A percentile compares a stretch with the other conserved stretches of the same genome.
These are phyloP conservation scores for Peronospora destructor DNA, from an alignment of 352 stramenopile species.

Conservation along the genomic window DNA sequence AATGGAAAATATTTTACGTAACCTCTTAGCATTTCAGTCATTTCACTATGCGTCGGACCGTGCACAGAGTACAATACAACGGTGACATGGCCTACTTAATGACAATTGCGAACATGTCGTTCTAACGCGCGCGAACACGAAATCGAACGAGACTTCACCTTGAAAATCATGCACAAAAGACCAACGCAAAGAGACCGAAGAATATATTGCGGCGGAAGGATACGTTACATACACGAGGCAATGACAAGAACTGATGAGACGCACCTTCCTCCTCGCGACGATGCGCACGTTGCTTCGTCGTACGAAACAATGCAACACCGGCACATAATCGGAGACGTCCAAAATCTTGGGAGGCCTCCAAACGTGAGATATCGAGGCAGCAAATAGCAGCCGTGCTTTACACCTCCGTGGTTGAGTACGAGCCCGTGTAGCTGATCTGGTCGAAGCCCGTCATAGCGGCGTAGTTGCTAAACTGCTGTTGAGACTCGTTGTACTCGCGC, in stretches of 20 bases:
- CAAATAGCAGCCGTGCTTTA: constrained; percentile 24
- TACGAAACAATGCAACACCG: constrained; percentile 3
- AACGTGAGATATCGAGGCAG: constrained; percentile 3
- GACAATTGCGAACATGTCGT: constrained; percentile 5
- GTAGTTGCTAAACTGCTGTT: constrained; percentile 81
- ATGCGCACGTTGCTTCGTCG: constrained; percentile 6
- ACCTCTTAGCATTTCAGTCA: too few relatives aligned
- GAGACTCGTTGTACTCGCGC: constrained; percentile 75
- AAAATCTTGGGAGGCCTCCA: neutral
- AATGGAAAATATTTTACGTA: constrained; percentile 12
- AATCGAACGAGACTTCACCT: neutral
- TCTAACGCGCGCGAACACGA: constrained; percentile 3
- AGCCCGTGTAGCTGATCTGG: constrained; percentile 64
- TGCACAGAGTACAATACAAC: too few relatives aligned
- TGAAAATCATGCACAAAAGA: neutral
- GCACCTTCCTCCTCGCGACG: constrained; percentile 21
- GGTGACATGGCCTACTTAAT: too few relatives aligned
- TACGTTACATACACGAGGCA: constrained; percentile 33
- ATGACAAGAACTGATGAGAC: constrained; percentile 22
- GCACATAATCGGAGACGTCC: neutral
- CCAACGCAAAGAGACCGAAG: constrained; percentile 8
- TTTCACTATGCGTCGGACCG: too few relatives aligned
- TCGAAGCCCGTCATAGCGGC: constrained; percentile 75
- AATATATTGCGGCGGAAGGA: constrained; percentile 23
- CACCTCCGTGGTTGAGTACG: constrained; percentile 67